Evolutionary conservation across 2,329 filamentous ascomycete genomes (phyloP), one percentile per base, ranked within the genome.

Genomic region (Ophiostoma sp.): DNA sequence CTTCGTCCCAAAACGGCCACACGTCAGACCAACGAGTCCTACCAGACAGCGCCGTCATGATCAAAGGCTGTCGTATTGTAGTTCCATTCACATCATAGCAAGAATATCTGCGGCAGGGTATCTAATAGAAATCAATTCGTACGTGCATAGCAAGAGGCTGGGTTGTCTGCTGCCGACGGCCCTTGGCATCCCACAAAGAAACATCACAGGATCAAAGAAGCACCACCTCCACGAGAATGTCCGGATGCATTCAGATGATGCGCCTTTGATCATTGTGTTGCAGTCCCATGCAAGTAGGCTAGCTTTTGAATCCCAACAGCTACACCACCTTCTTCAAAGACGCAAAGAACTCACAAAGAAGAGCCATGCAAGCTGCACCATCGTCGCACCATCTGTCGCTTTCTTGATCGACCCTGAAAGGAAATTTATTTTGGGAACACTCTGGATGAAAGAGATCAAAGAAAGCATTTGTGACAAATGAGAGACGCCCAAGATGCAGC

Each of bases 221-320:
- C 44, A 48, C 44, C 7, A 8, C 44, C 44, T 20, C 44, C 44
- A n/a, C 20, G 44, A 48, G 44, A 17, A 4, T 31, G n/a, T 31
- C 52, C 52, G 52, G 52, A 57, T 13, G n/a, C 52, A 57, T 57
- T 57, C 52, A 57, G 52, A 57, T 57, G 23, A 8, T 57, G 17
- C 44, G 2, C 44, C 17, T 48, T 48, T 48, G 44, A 6, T 48
- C 44, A 57, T 57, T 57, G 52, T 57, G 48, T 27, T 15, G n/a
- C 23, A 31, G 23, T 3, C 17, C 4, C 20, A 48, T 57, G 10
- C 23, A 5, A 57, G 10, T 2, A 13, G 52, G n/a, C 52, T 57
- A 17, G 3, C 4, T 54, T 48, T 4, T 27, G 4, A 31, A 11
- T 23, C 3, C 52, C 52, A 57, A 57, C 52, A 57, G n/a, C 52